Percentiles rank a stretch among this genome's conserved stretches.
phyloP scores from a whole-genome alignment of 164 flowering plant species.

The Chimonanthus salicifolius region DNA sequence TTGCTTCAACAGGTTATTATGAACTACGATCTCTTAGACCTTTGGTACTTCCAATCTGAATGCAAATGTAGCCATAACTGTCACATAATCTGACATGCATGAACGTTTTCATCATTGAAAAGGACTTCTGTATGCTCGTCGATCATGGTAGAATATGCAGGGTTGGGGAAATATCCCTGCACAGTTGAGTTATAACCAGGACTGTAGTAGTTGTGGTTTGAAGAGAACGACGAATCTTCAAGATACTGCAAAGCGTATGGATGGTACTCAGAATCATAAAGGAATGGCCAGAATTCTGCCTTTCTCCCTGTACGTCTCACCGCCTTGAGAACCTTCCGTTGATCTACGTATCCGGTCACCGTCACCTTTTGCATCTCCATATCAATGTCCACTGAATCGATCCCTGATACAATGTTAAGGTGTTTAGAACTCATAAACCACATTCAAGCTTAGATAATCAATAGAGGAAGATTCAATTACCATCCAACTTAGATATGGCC shows the following conservation, averaged over 20 bases:
- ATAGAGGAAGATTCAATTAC: conserved; percentile 31
- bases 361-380: conserved; percentile 79
- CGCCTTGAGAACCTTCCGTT: conserved; percentile 50
- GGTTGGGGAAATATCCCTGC: conserved; percentile 58
- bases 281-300: conserved; percentile 81
- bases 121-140: conserved; percentile 39
- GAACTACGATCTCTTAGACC: background rate
- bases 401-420: conserved; percentile 35
- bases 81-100: conserved; percentile 76
- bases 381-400: conserved; percentile 59
- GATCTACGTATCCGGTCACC: conserved; percentile 63
- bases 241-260: conserved; percentile 57
- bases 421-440: background rate
- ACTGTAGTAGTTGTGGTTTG: conserved; percentile 57
- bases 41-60: background rate
- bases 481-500: conserved; percentile 60
- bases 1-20: background rate
- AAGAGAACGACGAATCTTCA: conserved; percentile 46
- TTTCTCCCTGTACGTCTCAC: conserved; percentile 64
- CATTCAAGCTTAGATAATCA: conserved; percentile 65
- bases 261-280: conserved; percentile 60
- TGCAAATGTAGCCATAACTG: background rate
- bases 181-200: conserved; percentile 58
- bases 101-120: conserved; percentile 75
- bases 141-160: conserved; percentile 23